Evolutionary conservation across 2,329 filamentous ascomycete species (phyloP), one percentile per base, ranked within the genome.

Genomic region (Ceratocystis papillata): DNA sequence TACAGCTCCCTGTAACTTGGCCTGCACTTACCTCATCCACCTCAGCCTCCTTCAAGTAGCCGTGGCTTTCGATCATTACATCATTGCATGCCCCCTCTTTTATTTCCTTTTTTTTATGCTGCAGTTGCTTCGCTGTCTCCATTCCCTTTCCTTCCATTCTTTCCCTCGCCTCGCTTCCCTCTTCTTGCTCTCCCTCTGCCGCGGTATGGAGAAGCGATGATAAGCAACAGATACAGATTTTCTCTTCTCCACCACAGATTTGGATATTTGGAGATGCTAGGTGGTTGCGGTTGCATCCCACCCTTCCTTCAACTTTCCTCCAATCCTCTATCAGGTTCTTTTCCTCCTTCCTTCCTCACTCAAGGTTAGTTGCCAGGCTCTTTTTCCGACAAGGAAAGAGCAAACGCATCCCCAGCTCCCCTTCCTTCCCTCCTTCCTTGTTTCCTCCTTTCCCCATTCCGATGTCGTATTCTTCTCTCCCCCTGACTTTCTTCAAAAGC

Each of bases 301-400:
- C 28, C 15, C 44, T 63, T 22, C 20, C 45, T 63, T 15, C 37
- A 4, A 15, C 44, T 7, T 28, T 59, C n/a, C 48, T 15, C 41
- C 30, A 28, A 53, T 20, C 57, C 59, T 53, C n/a, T 22, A 44
- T 45, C 65, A 53, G 50, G 33, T 22, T 33, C 65, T 46, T 57
- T 66, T 45, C 7, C 55, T 65, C 22, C 41, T 60, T 57, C n/a
- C 59, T 44, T 15, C 30, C 17, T 10, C 28, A 17, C 41, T 37
- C 5, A 44, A 37, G 10, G 33, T 10, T 37, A 12, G 33, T 10
- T 37, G 33, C 33, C 3, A 3, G 10, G 10, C 37, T 15, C 8
- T 41, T 41, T 41, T 41, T 41, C 37, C 12, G 37, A 41, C 12
- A 41, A 41, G 37, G 37, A 41, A 41, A 41, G 37, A 41, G 37